Evolutionary conservation across 495 filamentous ascomycete genomes (phyloP).

Genomic region (Aspergillus indologenus): DNA sequence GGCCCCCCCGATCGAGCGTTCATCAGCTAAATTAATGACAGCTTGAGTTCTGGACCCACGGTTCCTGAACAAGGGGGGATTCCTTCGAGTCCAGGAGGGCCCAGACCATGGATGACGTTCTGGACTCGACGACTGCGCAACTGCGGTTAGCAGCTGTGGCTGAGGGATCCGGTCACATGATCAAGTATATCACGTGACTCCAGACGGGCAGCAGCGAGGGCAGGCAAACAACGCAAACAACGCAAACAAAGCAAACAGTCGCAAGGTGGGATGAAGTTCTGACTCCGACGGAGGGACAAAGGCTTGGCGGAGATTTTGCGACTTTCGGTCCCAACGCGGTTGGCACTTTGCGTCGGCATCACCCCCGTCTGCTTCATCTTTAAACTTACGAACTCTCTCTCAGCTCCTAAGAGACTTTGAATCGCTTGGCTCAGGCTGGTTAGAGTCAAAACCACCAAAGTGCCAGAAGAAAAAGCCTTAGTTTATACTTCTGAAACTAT

Average conservation of each 20-base stretch:
- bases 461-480: not conserved
- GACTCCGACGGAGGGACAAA: slow-evolving; percentile 23
- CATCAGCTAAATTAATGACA: slow-evolving; percentile 6
- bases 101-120: slow-evolving; percentile 31
- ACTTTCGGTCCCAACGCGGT: not conserved
- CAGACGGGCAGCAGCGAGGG: not conserved
- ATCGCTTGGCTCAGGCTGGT: not conserved
- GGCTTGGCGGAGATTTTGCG: slow-evolving; percentile 31
- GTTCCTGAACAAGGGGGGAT: slow-evolving; percentile 19
- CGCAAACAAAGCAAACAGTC: slow-evolving; percentile 30
- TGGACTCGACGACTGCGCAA: slow-evolving; percentile 23
- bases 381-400: not conserved
- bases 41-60: slow-evolving; percentile 32
- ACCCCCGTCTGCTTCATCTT: not conserved
- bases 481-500: not conserved
- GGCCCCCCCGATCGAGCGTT: not conserved
- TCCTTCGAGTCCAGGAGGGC: slow-evolving; percentile 27
- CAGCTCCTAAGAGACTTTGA: not conserved
- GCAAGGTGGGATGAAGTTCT: slow-evolving; percentile 24
- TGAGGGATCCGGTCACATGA: slow-evolving; percentile 4
- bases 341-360: not conserved
- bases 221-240: slow-evolving; percentile 22
- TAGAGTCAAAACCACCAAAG: not conserved
- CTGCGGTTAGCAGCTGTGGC: slow-evolving; percentile 11
- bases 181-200: slow-evolving; percentile 16